Evolutionary conservation across 768 basidiomycete genomes (phyloP).

Genomic region (Suillus lakei): DNA sequence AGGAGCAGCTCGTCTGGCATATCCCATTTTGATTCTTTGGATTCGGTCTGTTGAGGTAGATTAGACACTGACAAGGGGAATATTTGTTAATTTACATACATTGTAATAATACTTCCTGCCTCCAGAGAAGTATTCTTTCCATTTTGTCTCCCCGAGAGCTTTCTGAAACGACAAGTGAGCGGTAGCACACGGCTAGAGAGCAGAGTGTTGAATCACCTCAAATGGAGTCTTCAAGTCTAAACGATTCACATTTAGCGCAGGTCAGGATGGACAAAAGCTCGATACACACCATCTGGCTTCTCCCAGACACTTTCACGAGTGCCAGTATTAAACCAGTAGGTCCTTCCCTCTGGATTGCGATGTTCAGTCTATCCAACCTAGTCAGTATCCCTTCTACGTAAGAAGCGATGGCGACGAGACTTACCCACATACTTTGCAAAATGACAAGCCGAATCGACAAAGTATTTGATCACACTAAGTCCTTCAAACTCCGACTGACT

Average conservation of each 20-base stretch:
- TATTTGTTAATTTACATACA: constrained; percentile 44
- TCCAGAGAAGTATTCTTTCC: constrained; percentile 96
- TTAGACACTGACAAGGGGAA: constrained; percentile 3
- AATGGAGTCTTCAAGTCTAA: constrained; percentile 89
- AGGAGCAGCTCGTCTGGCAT: constrained; percentile 91
- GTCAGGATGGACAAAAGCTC: constrained; percentile 14
- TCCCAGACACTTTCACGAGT: constrained; percentile 97
- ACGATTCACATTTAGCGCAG: neutral
- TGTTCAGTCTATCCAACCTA: constrained; percentile 74
- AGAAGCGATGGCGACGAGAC: constrained; percentile 15
- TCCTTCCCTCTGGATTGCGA: constrained; percentile 94
- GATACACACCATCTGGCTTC: constrained; percentile 84
- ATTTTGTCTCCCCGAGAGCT: constrained; percentile 87
- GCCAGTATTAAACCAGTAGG: constrained; percentile 94
- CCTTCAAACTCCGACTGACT: neutral
- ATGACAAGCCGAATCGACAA: constrained; percentile 2
- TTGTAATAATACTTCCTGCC: constrained; percentile 93
- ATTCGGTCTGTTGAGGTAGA: constrained; percentile 59
- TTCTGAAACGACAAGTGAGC: constrained; percentile 49
- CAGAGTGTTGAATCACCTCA: constrained; percentile 58
- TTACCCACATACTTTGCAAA: constrained; percentile 35
- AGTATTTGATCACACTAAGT: neutral
- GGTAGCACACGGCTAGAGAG: constrained; percentile 5
- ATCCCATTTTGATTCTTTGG: constrained; percentile 97
- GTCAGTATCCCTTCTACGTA: constrained; percentile 4